Percentiles rank a stretch among this genome's conserved stretches.
These are phyloP conservation scores for Hymenoscyphus salicellus DNA, from an alignment of 2,329 filamentous ascomycete genomes.

Conservation along the genomic window DNA sequence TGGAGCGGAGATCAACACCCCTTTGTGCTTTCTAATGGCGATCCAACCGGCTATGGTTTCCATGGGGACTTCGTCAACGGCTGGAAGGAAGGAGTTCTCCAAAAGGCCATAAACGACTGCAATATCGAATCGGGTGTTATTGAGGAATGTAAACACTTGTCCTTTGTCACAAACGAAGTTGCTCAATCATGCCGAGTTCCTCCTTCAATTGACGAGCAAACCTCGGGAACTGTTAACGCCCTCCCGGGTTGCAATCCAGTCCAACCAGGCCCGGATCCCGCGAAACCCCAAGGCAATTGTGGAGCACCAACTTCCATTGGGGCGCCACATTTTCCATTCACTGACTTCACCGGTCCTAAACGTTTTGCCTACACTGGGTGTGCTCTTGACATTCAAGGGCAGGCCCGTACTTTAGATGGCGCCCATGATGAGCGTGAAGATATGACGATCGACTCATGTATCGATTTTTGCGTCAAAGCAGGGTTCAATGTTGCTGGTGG, in stretches of 20 bases:
- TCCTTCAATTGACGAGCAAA: slow-evolving; percentile 43
- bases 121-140: slow-evolving; percentile 43
- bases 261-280: slow-evolving; percentile 26
- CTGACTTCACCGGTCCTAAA: slow-evolving; percentile 44
- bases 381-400: slow-evolving; percentile 47
- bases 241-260: slow-evolving; percentile 55
- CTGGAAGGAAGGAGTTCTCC: slow-evolving; percentile 49
- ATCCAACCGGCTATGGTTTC: slow-evolving; percentile 51
- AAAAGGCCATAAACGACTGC: slow-evolving; percentile 50
- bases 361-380: slow-evolving; percentile 62
- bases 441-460: slow-evolving; percentile 15
- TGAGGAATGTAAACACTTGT: slow-evolving; percentile 43
- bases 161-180: slow-evolving; percentile 52
- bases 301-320: slow-evolving; percentile 49
- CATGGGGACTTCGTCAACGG: slow-evolving; percentile 59
- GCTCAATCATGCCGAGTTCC: slow-evolving; percentile 52
- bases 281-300: slow-evolving; percentile 41
- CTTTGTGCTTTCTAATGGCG: slow-evolving; percentile 52
- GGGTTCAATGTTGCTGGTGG: slow-evolving; percentile 14
- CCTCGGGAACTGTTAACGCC: slow-evolving; percentile 44
- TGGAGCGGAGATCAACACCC: slow-evolving; percentile 46
- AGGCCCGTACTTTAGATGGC: slow-evolving; percentile 45
- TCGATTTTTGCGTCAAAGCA: slow-evolving; percentile 11
- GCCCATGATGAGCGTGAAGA: slow-evolving; percentile 7
- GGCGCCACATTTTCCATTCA: slow-evolving; percentile 43